A percentile compares a stretch with the other conserved stretches of the same genome.
Conservation (phyloP, 1,284 basidiomycete species). For the Tilletia horrida region DNA sequence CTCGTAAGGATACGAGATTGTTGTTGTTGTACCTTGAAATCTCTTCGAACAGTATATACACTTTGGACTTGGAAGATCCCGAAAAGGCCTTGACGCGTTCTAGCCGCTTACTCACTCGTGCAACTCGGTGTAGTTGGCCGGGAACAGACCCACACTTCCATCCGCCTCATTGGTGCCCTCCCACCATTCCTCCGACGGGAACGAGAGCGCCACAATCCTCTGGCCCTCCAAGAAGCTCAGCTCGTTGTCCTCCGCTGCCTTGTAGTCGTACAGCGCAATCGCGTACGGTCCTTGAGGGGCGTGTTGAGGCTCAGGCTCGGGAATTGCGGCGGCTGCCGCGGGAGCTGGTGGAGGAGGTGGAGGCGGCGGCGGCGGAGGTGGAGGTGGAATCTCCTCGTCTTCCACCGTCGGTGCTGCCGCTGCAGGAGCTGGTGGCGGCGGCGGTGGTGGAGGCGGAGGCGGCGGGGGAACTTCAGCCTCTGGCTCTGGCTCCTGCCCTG, state of each 20-base stretch:
- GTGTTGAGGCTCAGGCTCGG: conserved; percentile 19
- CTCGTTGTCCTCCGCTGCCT: conserved; percentile 52
- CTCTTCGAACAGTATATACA: no score
- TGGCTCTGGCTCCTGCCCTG: conserved; percentile 10
- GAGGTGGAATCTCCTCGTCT: conserved; percentile 58
- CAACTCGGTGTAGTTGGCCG: conserved; percentile 45
- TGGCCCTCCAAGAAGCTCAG: conserved; percentile 50
- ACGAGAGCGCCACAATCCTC: conserved; percentile 43
- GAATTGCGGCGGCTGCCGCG: conserved; percentile 17
- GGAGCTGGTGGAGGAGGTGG: conserved; percentile 29
- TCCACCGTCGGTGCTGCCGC: conserved; percentile 10
- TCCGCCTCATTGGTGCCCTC: conserved; percentile 46
- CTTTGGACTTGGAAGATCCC: no score
- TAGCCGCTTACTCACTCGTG: conserved; percentile 1
- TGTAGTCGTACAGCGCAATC: conserved; percentile 54
- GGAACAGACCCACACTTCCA: conserved; percentile 61
- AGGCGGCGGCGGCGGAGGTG: conserved; percentile 46
- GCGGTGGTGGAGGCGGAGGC: conserved; percentile 24
- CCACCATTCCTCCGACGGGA: conserved; percentile 55
- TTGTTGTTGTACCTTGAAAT: no score
- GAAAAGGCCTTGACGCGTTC: no score
- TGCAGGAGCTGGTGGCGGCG: conserved; percentile 24
- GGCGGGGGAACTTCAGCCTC: conserved; percentile 21
- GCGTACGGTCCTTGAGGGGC: conserved; percentile 30
- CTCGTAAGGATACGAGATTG: no score